Conservation (phyloP, 2,329 filamentous ascomycete species). For the Neurospora crassa region DNA sequence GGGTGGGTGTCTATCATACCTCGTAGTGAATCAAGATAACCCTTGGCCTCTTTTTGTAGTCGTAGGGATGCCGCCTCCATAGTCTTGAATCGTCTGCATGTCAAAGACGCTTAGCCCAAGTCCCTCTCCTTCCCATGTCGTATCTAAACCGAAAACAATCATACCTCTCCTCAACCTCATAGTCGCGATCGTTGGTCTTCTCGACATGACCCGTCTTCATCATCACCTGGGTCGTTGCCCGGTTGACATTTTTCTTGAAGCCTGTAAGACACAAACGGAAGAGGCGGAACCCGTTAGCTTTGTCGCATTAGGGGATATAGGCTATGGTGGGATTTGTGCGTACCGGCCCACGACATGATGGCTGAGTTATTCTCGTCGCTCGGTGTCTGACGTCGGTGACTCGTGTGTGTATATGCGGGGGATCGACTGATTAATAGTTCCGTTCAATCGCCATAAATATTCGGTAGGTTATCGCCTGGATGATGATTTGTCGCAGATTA, state of each 20-base stretch:
- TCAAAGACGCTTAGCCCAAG: not conserved
- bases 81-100: conserved; percentile 75
- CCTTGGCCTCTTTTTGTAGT: conserved; percentile 95
- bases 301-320: not conserved
- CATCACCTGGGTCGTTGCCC: conserved; percentile 98
- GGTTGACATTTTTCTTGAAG: conserved; percentile 96
- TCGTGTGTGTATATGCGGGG: not conserved
- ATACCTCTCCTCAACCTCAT: conserved; percentile 91
- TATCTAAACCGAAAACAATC: conserved; percentile 3
- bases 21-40: conserved; percentile 91
- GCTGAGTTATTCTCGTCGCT: conserved; percentile 8
- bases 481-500: not conserved
- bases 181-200: conserved; percentile 96
- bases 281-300: conserved; percentile 1
- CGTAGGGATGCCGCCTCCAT: conserved; percentile 92
- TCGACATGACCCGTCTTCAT: conserved; percentile 99
- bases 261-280: conserved; percentile 33
- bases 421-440: not conserved
- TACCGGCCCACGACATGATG: conserved; percentile 41
- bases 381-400: not conserved
- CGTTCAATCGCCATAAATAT: not conserved
- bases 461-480: not conserved
- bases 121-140: not conserved
- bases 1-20: conserved; percentile 36
- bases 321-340: conserved; percentile 13